Evolutionary conservation across 139 green algal species (phyloP), one percentile per base, ranked within the genome.

Genomic region (Helicosporidium sp.): DNA sequence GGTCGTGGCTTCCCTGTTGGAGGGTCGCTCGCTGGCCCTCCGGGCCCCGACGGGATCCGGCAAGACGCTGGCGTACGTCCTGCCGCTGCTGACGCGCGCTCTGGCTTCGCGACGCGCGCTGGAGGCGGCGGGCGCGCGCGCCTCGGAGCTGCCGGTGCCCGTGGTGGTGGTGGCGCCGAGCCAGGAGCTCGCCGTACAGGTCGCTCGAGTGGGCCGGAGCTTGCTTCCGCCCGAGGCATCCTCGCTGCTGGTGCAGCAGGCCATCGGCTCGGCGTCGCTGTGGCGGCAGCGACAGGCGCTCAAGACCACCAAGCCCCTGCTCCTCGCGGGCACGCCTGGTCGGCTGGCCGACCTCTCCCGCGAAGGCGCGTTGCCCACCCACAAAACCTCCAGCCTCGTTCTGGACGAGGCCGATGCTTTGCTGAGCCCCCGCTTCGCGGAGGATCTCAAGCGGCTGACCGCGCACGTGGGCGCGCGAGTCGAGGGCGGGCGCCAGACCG

Each of bases 321-420:
- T 98, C 36, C 81, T 94, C 19, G 88, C 95, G 19, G 88, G 88
- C 47, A 98, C 88, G 3, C 88, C 88, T 3, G 88, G 88, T 4
- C 64, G 88, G 1, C 36, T 98, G 26, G 73, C 78, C 0, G 86
- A 95, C 54, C 68, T 94, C 4, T 58, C 71, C 35, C 48, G 70
- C 6, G 43, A 54, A 15, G 79, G 77, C 18, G 40, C 28, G 4
- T 66, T 92, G 39, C 62, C 60, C 24, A 63, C 52, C 8, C 65
- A 73, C 60, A 37, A 41, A 22, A 68, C 50, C n/a, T 26, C 41
- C 8, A 54, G 74, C 2, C 61, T 86, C 25, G 63, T 86, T 3
- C 54, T 86, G 44, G 77, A 86, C 52, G 77, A 86, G 54, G 66
- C 71, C 5, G 85, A 95, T 58, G 67, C 89, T 65, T 73, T 93